A percentile compares a stretch with the other conserved stretches of the same genome.
Evolutionary conservation across 1,139 yeast genomes (phyloP).

Genomic region (Geotrichum carabidarum): DNA sequence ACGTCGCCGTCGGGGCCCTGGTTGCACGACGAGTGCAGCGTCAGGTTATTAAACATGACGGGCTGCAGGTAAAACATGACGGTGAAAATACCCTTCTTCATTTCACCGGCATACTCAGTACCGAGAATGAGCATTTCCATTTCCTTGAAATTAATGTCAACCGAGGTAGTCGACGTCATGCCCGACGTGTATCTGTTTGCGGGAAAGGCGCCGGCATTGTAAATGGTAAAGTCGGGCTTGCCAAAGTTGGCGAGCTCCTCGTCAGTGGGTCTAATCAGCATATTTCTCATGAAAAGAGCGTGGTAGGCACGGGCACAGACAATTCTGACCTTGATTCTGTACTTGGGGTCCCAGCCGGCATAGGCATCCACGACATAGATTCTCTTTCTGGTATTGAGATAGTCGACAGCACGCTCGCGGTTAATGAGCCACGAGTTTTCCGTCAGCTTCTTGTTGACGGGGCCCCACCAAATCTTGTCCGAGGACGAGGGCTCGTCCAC

Average conservation of each 20-base stretch:
- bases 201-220: slow-evolving; percentile 99
- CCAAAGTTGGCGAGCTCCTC: slow-evolving; percentile 89
- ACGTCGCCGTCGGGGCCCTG: slow-evolving; percentile 81
- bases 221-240: slow-evolving; percentile 96
- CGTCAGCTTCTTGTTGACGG: slow-evolving; percentile 91
- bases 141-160: slow-evolving; percentile 91
- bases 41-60: slow-evolving; percentile 81
- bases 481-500: slow-evolving; percentile 87
- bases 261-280: slow-evolving; percentile 91
- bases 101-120: slow-evolving; percentile 98
- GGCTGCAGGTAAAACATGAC: slow-evolving; percentile 99
- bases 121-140: slow-evolving; percentile 99
- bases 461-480: slow-evolving; percentile 97
- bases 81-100: slow-evolving; percentile 98
- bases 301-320: slow-evolving; percentile 99
- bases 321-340: slow-evolving; percentile 93
- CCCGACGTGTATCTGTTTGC: slow-evolving; percentile 96
- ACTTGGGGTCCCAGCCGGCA: slow-evolving; percentile 99
- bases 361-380: slow-evolving; percentile 93
- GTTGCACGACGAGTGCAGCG: slow-evolving; percentile 93
- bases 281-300: slow-evolving; percentile 95
- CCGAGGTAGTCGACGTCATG: slow-evolving; percentile 94
- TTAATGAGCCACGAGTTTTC: slow-evolving; percentile 94
- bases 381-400: slow-evolving; percentile 91
- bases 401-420: slow-evolving; percentile 94